Evolutionary conservation across 345 rosid genomes (phyloP).

Genomic region (Sisymbrium altissimum): DNA sequence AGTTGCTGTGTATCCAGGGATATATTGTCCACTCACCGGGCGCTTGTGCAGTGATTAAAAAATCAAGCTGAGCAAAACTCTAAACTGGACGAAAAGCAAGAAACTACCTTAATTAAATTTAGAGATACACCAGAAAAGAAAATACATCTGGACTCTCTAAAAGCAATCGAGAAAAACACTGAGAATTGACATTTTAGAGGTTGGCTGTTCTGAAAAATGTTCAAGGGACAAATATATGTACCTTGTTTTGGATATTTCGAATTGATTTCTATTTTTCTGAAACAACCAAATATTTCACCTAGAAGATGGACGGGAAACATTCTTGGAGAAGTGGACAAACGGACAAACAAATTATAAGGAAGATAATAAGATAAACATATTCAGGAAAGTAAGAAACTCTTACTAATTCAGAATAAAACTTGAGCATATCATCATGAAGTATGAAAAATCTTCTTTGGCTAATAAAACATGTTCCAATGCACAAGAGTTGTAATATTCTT

Average conservation of each 20-base stretch:
- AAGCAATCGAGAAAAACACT: background rate
- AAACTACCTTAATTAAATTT: background rate
- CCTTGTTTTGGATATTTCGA: background rate
- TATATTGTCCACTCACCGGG: conserved; percentile 85
- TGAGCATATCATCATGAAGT: conserved; percentile 99
- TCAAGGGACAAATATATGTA: background rate
- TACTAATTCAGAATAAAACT: conserved; percentile 94
- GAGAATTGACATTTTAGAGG: background rate
- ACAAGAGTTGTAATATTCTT: conserved; percentile 13
- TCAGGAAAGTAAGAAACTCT: conserved; percentile 31
- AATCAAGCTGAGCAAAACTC: conserved; percentile 17
- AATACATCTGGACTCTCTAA: background rate
- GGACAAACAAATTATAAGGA: background rate
- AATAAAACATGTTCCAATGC: conserved; percentile 65
- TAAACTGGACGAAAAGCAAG: background rate
- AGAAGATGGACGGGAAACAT: background rate
- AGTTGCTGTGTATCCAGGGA: conserved; percentile 97
- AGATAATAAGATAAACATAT: background rate
- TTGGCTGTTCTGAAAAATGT: background rate
- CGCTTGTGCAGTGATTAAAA: conserved; percentile 42
- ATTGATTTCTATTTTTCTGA: background rate
- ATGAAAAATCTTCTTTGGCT: conserved; percentile 99
- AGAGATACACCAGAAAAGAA: background rate
- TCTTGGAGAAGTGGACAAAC: background rate
- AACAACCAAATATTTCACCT: conserved; percentile 1